These are phyloP conservation scores for sorghum (Sorghum bicolor) DNA, from an alignment of 176 grass and related monocot genomes.

Conservation along the genomic window Sorghum_bicolor_NCBIv3 NC_012874.2:8286501-8287000, in stretches of 20 bases:
- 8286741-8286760: slow-evolving; percentile 11
- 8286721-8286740: background rate
- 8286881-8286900: background rate
- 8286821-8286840: no score
- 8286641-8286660: slow-evolving; percentile 31
- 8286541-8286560: background rate
- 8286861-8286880: background rate
- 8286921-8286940: background rate
- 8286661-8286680: background rate
- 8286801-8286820: background rate
- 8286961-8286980: background rate
- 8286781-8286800: rapidly evolving
- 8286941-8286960: background rate
- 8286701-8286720: background rate
- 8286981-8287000: background rate
- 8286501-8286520: rapidly evolving
- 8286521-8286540: background rate
- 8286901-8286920: background rate
- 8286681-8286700: background rate
- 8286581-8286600: background rate
- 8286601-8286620: background rate
- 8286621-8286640: slow-evolving; percentile 17
- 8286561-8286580: no score
- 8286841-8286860: background rate
- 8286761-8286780: background rate